These are phyloP conservation scores for Trichomonascaceae sp. DNA, from an alignment of 1,139 yeast species.

Conservation along the genomic window DNA sequence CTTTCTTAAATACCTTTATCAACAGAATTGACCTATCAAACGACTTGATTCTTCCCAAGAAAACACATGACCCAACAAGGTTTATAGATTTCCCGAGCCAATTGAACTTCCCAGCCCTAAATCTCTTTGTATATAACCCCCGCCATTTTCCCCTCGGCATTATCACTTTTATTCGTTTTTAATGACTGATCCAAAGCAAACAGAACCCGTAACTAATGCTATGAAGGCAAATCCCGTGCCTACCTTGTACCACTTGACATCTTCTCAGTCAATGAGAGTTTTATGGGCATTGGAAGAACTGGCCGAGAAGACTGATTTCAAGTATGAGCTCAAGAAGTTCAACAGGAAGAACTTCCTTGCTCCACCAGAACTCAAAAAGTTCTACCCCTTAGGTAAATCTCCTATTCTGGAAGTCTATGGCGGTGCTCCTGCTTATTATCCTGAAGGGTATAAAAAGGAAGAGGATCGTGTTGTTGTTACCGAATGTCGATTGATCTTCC, in stretches of 20 bases:
- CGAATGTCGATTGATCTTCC: not conserved
- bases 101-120: too few relatives aligned
- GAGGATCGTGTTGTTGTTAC: not conserved
- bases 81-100: too few relatives aligned
- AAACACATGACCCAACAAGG: too few relatives aligned
- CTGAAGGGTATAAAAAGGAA: not conserved
- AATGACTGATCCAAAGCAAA: not conserved
- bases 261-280: not conserved
- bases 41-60: too few relatives aligned
- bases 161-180: not conserved
- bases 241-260: not conserved
- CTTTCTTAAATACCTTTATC: too few relatives aligned
- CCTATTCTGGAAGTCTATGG: not conserved
- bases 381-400: not conserved
- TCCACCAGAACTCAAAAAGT: not conserved
- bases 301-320: not conserved
- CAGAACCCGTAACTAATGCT: not conserved
- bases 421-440: not conserved
- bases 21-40: too few relatives aligned
- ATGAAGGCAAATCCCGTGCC: not conserved
- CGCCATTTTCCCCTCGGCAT: not conserved
- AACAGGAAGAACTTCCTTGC: not conserved
- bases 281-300: not conserved
- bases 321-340: not conserved
- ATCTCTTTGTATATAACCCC: not conserved